These are phyloP conservation scores for Cyanidiococcus yangmingshanensis DNA, from an alignment of 23 red algal species.

Conservation along the genomic window DNA sequence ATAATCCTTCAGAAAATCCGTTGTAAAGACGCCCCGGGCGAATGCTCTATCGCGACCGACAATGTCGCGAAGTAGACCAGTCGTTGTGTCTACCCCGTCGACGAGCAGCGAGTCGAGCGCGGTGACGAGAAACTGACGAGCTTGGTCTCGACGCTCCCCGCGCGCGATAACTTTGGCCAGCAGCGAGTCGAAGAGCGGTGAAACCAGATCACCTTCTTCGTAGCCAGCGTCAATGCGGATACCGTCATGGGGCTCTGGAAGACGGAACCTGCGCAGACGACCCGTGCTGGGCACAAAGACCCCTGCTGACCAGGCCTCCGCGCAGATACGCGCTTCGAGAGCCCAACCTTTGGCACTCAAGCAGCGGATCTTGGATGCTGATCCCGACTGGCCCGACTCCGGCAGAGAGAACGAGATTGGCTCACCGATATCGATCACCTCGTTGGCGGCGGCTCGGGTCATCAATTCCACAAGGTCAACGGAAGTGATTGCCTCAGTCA, in stretches of 20 bases:
- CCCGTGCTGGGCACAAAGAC: neutral
- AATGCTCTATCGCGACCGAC: constrained; percentile 29
- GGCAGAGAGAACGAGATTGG: constrained; percentile 2
- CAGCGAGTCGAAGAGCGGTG: constrained; percentile 59
- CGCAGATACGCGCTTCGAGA: constrained; percentile 81
- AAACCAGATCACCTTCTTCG: constrained; percentile 45
- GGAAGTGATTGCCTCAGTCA: constrained; percentile 37
- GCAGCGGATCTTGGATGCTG: neutral
- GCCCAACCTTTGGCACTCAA: constrained; percentile 40
- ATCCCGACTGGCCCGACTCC: neutral
- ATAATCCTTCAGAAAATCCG: constrained; percentile 35
- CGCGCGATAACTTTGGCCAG: constrained; percentile 61
- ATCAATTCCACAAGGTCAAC: constrained; percentile 61
- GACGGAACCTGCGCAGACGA: neutral
- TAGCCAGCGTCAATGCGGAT: constrained; percentile 67
- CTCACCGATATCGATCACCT: constrained; percentile 40
- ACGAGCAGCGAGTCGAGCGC: constrained; percentile 43
- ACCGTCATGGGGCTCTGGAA: neutral
- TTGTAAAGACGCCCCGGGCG: constrained; percentile 37
- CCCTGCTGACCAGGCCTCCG: constrained; percentile 49
- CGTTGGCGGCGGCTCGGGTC: constrained; percentile 62
- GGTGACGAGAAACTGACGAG: constrained; percentile 27
- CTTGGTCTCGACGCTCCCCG: constrained; percentile 41
- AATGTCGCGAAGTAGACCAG: constrained; percentile 46
- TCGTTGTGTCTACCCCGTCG: constrained; percentile 58